phyloP scores from a whole-genome alignment of 345 rosid genomes.

The Euphorbia peplus region DNA sequence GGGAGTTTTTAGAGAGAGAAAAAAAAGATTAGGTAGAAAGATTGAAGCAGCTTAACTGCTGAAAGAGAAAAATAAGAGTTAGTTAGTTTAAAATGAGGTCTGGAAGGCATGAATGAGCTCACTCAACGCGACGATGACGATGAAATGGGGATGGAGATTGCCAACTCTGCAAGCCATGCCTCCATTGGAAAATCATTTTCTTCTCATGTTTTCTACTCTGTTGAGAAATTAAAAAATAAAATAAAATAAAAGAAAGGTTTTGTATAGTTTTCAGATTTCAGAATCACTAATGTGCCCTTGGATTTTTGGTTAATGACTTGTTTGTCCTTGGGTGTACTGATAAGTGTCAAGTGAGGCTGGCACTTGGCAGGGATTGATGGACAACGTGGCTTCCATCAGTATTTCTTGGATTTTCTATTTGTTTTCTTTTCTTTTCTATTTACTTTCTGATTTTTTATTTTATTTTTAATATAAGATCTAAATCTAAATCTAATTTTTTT shows the following conservation, averaged over 20 bases:
- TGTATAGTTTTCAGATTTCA: too few relatives aligned
- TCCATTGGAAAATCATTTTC: conserved; percentile 7
- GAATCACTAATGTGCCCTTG: conserved; percentile 32
- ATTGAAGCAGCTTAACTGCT: conserved; percentile 77
- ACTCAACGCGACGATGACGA: conserved; percentile 11
- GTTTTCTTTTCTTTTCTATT: background rate
- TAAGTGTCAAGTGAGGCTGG: background rate
- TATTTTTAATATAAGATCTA: too few relatives aligned
- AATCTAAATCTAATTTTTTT: too few relatives aligned
- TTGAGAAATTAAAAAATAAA: too few relatives aligned
- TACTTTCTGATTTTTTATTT: background rate
- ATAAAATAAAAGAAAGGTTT: too few relatives aligned
- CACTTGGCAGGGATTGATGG: background rate
- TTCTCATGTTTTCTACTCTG: too few relatives aligned
- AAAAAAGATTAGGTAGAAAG: conserved; percentile 42
- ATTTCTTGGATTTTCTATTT: conserved; percentile 1
- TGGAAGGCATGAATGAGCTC: conserved; percentile 2
- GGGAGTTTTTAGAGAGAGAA: conserved; percentile 5
- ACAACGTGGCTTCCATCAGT: conserved; percentile 21
- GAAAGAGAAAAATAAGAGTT: conserved; percentile 16
- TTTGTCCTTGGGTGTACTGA: background rate
- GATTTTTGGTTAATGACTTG: background rate
- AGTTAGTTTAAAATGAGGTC: conserved; percentile 1
- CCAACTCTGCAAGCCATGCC: conserved; percentile 79
- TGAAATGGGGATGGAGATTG: conserved; percentile 36